Conservation (phyloP, 495 filamentous ascomycete species). For the Xylaria scruposa region DNA sequence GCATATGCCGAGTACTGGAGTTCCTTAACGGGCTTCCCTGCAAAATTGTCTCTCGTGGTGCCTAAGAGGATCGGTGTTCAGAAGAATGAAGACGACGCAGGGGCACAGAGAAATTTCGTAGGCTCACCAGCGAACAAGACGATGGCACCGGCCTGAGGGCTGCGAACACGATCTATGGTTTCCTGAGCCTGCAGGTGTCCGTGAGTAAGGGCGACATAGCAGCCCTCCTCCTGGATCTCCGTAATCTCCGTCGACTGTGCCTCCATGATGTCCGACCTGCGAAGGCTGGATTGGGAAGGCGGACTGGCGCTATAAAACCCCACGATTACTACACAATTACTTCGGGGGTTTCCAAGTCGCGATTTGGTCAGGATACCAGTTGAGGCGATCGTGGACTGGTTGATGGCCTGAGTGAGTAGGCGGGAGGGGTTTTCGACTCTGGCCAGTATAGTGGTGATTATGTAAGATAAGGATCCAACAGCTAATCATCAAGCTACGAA, state of each 20-base stretch:
- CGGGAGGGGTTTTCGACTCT: conserved; percentile 3
- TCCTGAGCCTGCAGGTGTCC: conserved; percentile 62
- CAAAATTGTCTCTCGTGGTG: conserved; percentile 88
- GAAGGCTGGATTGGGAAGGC: not conserved
- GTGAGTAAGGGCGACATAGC: conserved; percentile 71
- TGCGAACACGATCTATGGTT: conserved; percentile 72
- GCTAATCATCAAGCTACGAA: not conserved
- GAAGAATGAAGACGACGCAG: conserved; percentile 22
- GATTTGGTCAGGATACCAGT: not conserved
- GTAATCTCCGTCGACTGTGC: conserved; percentile 31
- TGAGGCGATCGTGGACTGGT: not conserved
- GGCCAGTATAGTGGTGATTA: not conserved
- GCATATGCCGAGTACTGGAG: conserved; percentile 86
- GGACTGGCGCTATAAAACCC: not conserved
- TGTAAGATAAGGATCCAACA: not conserved
- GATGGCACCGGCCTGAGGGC: conserved; percentile 84
- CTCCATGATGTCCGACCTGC: conserved; percentile 26
- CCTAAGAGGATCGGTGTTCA: conserved; percentile 53
- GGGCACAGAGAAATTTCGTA: conserved; percentile 1
- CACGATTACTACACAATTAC: not conserved
- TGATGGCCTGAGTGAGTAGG: not conserved
- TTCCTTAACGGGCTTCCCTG: conserved; percentile 71
- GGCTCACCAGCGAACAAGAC: conserved; percentile 79
- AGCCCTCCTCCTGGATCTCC: conserved; percentile 45
- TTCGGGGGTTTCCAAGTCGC: not conserved